A percentile compares a stretch with the other conserved stretches of the same genome.
Evolutionary conservation across 805 yeast genomes (phyloP).

Genomic region (Starmerella vitae): DNA sequence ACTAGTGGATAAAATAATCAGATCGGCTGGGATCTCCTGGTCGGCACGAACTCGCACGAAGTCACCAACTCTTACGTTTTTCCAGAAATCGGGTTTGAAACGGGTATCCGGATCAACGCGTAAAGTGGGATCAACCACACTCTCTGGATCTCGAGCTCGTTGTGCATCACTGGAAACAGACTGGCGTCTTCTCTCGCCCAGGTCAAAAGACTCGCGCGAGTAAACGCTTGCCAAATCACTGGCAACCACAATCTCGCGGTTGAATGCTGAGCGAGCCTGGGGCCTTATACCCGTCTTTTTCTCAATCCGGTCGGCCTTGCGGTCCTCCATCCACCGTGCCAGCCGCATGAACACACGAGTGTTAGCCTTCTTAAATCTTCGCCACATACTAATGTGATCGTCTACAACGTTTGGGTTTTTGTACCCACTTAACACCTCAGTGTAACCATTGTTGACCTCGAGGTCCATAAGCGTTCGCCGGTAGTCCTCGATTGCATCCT

Average conservation of each 20-base stretch:
- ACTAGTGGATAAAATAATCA: slow-evolving; percentile 53
- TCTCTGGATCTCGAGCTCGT: slow-evolving; percentile 13
- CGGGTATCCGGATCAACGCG: slow-evolving; percentile 28
- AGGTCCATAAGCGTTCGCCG: slow-evolving; percentile 51
- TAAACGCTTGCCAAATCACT: slow-evolving; percentile 18
- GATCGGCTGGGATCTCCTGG: slow-evolving; percentile 71
- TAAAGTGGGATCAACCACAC: slow-evolving; percentile 21
- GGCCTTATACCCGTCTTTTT: slow-evolving; percentile 20
- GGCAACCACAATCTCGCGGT: slow-evolving; percentile 17
- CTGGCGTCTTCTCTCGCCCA: slow-evolving; percentile 16
- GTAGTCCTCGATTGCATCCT: slow-evolving; percentile 70
- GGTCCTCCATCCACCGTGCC: slow-evolving; percentile 18
- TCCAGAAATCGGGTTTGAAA: slow-evolving; percentile 52
- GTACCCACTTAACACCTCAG: slow-evolving; percentile 45
- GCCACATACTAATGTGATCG: slow-evolving; percentile 50
- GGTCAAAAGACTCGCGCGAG: slow-evolving; percentile 19
- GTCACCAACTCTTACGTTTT: slow-evolving; percentile 66
- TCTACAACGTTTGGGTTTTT: slow-evolving; percentile 46
- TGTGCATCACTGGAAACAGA: slow-evolving; percentile 3
- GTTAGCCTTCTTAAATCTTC: slow-evolving; percentile 48
- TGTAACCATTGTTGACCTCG: slow-evolving; percentile 57
- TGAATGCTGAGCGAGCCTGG: slow-evolving; percentile 10
- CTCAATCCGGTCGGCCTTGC: slow-evolving; percentile 18
- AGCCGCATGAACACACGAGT: slow-evolving; percentile 18
- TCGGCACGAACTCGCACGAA: slow-evolving; percentile 52